Base-by-base conservation (phyloP, 2,329 filamentous ascomycete genomes). In the Myriosclerotinia curreyana region DNA sequence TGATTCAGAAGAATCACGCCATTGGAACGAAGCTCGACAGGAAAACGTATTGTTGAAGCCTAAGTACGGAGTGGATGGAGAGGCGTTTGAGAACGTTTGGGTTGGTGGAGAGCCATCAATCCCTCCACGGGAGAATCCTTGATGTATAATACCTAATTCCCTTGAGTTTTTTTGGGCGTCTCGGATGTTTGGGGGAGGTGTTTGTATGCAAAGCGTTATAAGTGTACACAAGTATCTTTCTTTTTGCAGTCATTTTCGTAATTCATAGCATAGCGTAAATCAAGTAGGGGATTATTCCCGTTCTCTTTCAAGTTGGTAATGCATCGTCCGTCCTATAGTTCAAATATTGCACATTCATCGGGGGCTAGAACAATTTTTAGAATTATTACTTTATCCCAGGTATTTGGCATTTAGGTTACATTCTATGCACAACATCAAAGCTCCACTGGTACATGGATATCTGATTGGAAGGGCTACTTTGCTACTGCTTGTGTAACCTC, bases 1-100 rank as follows among this genome's bases (percentile, higher is more conserved):
- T 44, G 74, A 77, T 31, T 76, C 76, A 4, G 77, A 79, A 63
- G 79, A 80, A 66, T 77, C 77, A 15, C 68, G 68, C 52, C 74
- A 76, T 34, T 82, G 81, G 80, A 75, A 79, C 68, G 64, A 74
- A 62, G 64, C 65, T n/a, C 61, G 61, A 36, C 66, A 71, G 60
- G 59, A 67, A 17, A 66, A 66, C 7, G 60, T 71, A 9, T 25
- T 70, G n/a, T 59, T 74, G 11, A 73, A 73, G 38, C 73, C 74
- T 11, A 75, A 75, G 51, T 76, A 76, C 62, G 74, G 74, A 25
- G 31, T 64, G 46, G 72, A 72, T 49, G 74, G 71, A 20, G 74
- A 73, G 64, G 72, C 66, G 15, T 73, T 75, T 59, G 74, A 75
- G 62, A 75, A 76, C 64, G 73, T 76, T 28, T 76, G 74, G 74